Evolutionary conservation across 108 stramenopile genomes (phyloP).

Genomic region (Cyclotella baltica): DNA sequence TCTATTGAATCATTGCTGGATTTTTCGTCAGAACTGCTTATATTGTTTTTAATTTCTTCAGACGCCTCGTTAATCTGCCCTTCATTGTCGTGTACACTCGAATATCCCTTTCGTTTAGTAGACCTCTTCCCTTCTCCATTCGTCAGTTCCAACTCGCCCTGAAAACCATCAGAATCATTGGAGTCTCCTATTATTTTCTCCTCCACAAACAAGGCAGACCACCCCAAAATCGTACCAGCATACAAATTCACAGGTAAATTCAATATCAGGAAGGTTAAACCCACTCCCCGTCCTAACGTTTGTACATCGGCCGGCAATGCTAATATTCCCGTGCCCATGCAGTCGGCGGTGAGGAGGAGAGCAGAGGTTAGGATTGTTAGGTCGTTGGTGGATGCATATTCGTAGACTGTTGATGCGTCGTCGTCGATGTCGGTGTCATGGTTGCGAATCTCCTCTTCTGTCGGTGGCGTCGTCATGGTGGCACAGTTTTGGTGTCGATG

Average conservation of each 20-base stretch:
- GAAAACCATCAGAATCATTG: background rate
- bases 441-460: background rate
- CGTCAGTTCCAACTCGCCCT: background rate
- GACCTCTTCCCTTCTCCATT: background rate
- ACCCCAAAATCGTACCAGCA: conserved; percentile 63
- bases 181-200: conserved; percentile 4
- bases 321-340: conserved; percentile 80
- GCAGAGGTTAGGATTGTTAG: conserved; percentile 60
- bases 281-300: conserved; percentile 57
- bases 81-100: conserved; percentile 19
- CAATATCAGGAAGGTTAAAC: conserved; percentile 64
- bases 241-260: conserved; percentile 70
- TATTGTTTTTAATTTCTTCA: background rate
- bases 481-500: no score
- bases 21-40: no score
- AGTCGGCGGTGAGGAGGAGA: conserved; percentile 70
- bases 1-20: background rate
- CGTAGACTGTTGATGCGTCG: conserved; percentile 25
- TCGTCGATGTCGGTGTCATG: background rate
- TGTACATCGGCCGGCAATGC: conserved; percentile 64
- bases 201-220: conserved; percentile 62
- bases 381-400: conserved; percentile 54
- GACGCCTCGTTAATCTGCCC: background rate
- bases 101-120: conserved; percentile 21
- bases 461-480: no score